These are phyloP conservation scores for Exserohilum rostratum DNA, from an alignment of 2,329 filamentous ascomycete genomes.

Conservation along the genomic window DNA sequence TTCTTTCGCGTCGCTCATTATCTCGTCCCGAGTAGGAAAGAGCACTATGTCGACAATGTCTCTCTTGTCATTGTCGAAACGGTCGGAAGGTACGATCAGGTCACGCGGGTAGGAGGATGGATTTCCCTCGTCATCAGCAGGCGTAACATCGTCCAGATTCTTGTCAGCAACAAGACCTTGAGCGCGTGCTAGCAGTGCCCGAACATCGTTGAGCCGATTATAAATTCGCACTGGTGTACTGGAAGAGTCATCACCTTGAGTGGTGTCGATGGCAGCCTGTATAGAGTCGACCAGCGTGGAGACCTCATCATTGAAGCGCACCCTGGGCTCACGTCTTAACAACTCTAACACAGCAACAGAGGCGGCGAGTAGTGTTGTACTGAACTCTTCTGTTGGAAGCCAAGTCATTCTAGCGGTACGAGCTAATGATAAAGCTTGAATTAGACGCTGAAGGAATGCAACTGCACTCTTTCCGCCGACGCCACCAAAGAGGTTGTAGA, in stretches of 20 bases:
- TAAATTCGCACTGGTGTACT: not conserved
- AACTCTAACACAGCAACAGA: slow-evolving; percentile 25
- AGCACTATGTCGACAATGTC: slow-evolving; percentile 41
- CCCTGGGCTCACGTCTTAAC: slow-evolving; percentile 24
- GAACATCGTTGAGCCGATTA: slow-evolving; percentile 15
- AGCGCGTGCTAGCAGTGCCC: slow-evolving; percentile 23
- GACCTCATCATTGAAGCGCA: slow-evolving; percentile 30
- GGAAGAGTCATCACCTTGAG: not conserved
- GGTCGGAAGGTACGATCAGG: slow-evolving; percentile 25
- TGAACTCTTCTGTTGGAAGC: not conserved
- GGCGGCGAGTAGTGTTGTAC: slow-evolving; percentile 17
- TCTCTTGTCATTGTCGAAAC: slow-evolving; percentile 43
- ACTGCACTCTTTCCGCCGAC: slow-evolving; percentile 38
- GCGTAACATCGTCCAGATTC: not conserved
- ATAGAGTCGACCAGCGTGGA: slow-evolving; percentile 12
- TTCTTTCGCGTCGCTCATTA: slow-evolving; percentile 48
- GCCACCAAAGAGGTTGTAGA: slow-evolving; percentile 48
- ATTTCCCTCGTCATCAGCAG: not conserved
- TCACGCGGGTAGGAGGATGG: slow-evolving; percentile 33
- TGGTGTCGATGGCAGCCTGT: slow-evolving; percentile 8
- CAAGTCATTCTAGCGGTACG: not conserved
- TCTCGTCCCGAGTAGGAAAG: slow-evolving; percentile 42
- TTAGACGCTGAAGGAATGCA: slow-evolving; percentile 39
- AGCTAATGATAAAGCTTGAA: slow-evolving; percentile 13
- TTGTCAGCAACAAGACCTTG: slow-evolving; percentile 20